Percentiles rank a stretch among this genome's conserved stretches.
Conservation (phyloP, 2,329 filamentous ascomycete species). For the Colletotrichum echinochloae region DNA sequence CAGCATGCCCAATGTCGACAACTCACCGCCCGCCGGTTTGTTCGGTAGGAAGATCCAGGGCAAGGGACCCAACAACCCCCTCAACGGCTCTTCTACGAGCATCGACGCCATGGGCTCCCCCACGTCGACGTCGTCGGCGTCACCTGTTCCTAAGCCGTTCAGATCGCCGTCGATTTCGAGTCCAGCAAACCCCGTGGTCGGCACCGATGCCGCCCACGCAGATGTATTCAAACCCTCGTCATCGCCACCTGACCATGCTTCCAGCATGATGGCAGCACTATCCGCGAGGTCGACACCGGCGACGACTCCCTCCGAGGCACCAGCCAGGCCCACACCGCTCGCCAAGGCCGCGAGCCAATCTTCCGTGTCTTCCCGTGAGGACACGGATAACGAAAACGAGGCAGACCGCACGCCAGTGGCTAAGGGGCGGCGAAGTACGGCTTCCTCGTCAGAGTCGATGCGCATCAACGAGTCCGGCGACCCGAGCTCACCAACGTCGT, state of each 20-base stretch:
- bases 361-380: conserved; percentile 62
- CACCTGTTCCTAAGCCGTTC: conserved; percentile 41
- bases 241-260: conserved; percentile 70
- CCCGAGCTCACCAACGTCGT: conserved; percentile 42
- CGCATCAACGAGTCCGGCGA: conserved; percentile 49
- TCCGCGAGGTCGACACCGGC: conserved; percentile 70
- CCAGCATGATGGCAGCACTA: conserved; percentile 74
- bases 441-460: conserved; percentile 52
- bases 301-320: conserved; percentile 55
- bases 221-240: conserved; percentile 71
- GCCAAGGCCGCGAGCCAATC: conserved; percentile 61
- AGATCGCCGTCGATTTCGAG: conserved; percentile 71
- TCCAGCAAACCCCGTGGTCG: conserved; percentile 73
- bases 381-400: conserved; percentile 53
- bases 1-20: conserved; percentile 60
- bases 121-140: conserved; percentile 48
- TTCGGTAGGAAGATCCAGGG: conserved; percentile 62
- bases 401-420: conserved; percentile 46
- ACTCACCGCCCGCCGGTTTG: conserved; percentile 54
- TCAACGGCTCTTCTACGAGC: conserved; percentile 60
- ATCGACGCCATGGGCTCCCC: conserved; percentile 57
- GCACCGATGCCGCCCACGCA: conserved; percentile 74
- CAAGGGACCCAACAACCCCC: conserved; percentile 50
- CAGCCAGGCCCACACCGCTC: conserved; percentile 51
- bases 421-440: conserved; percentile 52